Conservation (phyloP, 495 filamentous ascomycete genomes). For the Alectoria sarmentosa region DNA sequence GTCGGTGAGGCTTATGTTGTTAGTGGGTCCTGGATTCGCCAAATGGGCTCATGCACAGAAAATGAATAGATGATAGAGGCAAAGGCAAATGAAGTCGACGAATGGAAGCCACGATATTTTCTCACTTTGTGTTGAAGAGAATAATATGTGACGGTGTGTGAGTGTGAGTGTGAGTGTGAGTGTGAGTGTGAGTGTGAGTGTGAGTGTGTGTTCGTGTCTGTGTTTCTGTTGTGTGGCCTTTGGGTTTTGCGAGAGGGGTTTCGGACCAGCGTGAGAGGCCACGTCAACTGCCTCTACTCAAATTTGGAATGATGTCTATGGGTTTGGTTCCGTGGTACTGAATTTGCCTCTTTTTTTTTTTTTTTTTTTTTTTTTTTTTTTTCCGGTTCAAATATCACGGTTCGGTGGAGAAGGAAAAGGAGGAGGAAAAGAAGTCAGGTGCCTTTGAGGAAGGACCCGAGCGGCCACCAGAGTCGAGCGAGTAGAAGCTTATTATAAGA, state of each 20-base stretch:
- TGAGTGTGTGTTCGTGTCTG: too few relatives aligned
- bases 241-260: neutral
- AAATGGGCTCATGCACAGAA: neutral
- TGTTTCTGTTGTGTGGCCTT: neutral
- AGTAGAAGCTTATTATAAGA: slow-evolving; percentile 4
- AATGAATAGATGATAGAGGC: too few relatives aligned
- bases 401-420: neutral
- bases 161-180: neutral
- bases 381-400: neutral
- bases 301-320: neutral
- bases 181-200: neutral
- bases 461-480: neutral
- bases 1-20: neutral
- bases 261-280: neutral
- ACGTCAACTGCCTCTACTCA: neutral
- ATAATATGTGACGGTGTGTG: neutral
- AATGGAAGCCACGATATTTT: neutral
- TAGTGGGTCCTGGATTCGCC: slow-evolving; percentile 9
- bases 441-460: neutral
- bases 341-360: neutral
- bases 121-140: neutral
- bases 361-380: too few relatives aligned
- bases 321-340: slow-evolving; percentile 8
- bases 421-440: neutral
- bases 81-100: too few relatives aligned